Conservation (phyloP, 176 grass and related monocot genomes). For the Tillandsia leiboldiana region DNA sequence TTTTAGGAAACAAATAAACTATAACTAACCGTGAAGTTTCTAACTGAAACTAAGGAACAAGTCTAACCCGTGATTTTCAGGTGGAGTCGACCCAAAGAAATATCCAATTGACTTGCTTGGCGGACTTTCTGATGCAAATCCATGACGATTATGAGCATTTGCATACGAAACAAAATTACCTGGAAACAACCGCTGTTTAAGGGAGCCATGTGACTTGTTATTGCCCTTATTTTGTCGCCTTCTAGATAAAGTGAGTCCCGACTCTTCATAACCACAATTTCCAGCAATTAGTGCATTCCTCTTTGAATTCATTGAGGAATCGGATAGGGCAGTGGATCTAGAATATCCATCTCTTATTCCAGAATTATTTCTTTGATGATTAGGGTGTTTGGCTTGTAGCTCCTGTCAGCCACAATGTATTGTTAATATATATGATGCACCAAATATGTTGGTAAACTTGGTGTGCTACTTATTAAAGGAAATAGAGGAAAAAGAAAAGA, state of each 20-base stretch:
- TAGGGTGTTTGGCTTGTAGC: slow-evolving; percentile 34
- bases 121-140: slow-evolving; percentile 70
- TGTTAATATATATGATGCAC: slow-evolving; percentile 23
- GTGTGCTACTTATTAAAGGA: too few species aligned
- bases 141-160: slow-evolving; percentile 38
- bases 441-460: neutral
- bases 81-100: slow-evolving; percentile 95
- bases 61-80: slow-evolving; percentile 67
- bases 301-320: slow-evolving; percentile 32
- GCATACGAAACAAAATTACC: slow-evolving; percentile 52
- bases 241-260: slow-evolving; percentile 54
- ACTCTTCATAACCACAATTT: slow-evolving; percentile 48
- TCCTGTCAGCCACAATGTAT: slow-evolving; percentile 30
- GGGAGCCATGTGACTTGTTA: slow-evolving; percentile 46
- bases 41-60: neutral
- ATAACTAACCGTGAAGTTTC: too few species aligned
- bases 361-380: slow-evolving; percentile 37
- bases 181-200: slow-evolving; percentile 82
- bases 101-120: slow-evolving; percentile 89
- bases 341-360: slow-evolving; percentile 28
- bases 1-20: neutral
- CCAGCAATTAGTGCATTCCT: slow-evolving; percentile 23
- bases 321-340: slow-evolving; percentile 25
- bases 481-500: neutral
- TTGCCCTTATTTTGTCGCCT: slow-evolving; percentile 67